phyloP scores from a whole-genome alignment of 2,329 filamentous ascomycete genomes.

The Trichophaea hybrida region DNA sequence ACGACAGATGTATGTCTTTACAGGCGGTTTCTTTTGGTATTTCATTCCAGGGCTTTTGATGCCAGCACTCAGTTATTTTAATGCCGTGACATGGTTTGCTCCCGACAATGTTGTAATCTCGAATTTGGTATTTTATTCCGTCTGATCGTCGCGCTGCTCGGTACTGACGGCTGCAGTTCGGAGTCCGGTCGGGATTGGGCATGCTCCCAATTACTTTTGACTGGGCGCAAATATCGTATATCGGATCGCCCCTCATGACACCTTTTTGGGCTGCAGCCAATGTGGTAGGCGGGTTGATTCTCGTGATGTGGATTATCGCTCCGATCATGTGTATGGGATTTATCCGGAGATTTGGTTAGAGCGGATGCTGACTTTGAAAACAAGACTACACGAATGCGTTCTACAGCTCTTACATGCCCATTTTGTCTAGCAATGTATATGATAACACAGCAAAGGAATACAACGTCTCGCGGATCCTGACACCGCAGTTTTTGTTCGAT shows the following conservation, averaged over 20 bases:
- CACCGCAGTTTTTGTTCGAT: constrained; percentile 63
- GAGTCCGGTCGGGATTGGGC: constrained; percentile 68
- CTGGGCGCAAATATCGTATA: constrained; percentile 80
- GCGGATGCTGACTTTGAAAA: neutral
- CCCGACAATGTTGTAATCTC: constrained; percentile 74
- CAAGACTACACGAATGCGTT: constrained; percentile 40
- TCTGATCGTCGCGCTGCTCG: neutral
- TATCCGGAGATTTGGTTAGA: constrained; percentile 23
- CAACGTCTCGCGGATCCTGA: constrained; percentile 67
- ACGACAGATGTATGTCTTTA: constrained; percentile 22
- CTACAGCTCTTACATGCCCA: constrained; percentile 73
- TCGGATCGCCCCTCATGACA: constrained; percentile 68
- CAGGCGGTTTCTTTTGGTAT: constrained; percentile 58
- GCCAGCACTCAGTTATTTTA: constrained; percentile 78
- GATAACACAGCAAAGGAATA: constrained; percentile 71
- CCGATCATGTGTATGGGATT: constrained; percentile 51
- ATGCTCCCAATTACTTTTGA: constrained; percentile 79
- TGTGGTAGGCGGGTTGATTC: constrained; percentile 61
- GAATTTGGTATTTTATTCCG: constrained; percentile 43
- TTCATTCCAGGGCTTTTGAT: constrained; percentile 71
- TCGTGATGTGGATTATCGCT: constrained; percentile 75
- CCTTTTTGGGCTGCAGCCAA: constrained; percentile 81
- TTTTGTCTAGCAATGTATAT: constrained; percentile 70
- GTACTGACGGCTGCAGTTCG: constrained; percentile 40
- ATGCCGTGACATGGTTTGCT: constrained; percentile 74